phyloP scores from a whole-genome alignment of 352 stramenopile species.

The Globisporangium yorkense region DNA sequence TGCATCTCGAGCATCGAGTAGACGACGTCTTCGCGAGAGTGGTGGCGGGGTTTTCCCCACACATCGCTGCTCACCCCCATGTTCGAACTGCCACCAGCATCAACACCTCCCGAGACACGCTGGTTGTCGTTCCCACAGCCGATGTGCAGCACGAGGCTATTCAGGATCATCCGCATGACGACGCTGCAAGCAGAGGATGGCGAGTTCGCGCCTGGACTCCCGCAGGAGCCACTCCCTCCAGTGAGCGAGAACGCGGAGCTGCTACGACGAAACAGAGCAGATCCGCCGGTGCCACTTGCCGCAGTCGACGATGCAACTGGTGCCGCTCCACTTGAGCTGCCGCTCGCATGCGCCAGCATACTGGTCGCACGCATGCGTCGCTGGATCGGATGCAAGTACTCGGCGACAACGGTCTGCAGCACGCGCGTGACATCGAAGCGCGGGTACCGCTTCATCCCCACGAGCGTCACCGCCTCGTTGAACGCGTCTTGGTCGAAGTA shows the following conservation, averaged over 20 bases:
- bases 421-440: slow-evolving; percentile 43
- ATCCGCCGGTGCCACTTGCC: background rate
- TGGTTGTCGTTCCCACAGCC: slow-evolving; percentile 20
- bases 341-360: slow-evolving; percentile 3
- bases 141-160: slow-evolving; percentile 39
- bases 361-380: slow-evolving; percentile 14
- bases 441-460: slow-evolving; percentile 56
- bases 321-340: background rate
- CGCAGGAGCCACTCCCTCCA: slow-evolving; percentile 6
- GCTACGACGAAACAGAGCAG: background rate
- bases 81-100: background rate
- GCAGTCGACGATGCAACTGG: background rate
- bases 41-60: slow-evolving; percentile 14
- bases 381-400: slow-evolving; percentile 46
- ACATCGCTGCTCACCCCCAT: slow-evolving; percentile 1
- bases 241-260: slow-evolving; percentile 5
- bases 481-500: slow-evolving; percentile 70
- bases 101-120: background rate
- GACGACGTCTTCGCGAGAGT: slow-evolving; percentile 50
- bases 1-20: slow-evolving; percentile 81
- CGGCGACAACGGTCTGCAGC: slow-evolving; percentile 44
- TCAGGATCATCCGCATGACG: slow-evolving; percentile 45
- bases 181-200: slow-evolving; percentile 18
- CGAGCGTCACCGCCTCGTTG: slow-evolving; percentile 63
- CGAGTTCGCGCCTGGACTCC: slow-evolving; percentile 12